Conservation (phyloP, 1,139 yeast species). For the Suhomyces coccinellae region DNA sequence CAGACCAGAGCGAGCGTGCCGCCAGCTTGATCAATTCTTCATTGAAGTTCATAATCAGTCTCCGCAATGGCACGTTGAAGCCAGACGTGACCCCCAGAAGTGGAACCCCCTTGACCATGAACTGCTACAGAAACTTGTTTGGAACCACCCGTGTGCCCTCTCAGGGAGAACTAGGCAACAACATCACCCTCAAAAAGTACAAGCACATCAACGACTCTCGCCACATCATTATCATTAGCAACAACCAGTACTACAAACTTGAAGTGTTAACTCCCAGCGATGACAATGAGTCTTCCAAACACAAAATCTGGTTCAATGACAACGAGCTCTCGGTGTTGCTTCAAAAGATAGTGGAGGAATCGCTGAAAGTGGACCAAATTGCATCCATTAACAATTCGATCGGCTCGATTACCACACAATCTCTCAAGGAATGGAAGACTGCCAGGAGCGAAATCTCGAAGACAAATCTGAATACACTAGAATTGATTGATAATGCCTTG, state of each 20-base stretch:
- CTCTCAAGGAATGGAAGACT: slow-evolving; percentile 60
- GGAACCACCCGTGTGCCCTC: slow-evolving; percentile 66
- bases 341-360: slow-evolving; percentile 48
- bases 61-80: slow-evolving; percentile 52
- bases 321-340: slow-evolving; percentile 56
- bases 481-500: slow-evolving; percentile 59
- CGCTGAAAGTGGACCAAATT: slow-evolving; percentile 38
- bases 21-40: slow-evolving; percentile 66
- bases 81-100: slow-evolving; percentile 58
- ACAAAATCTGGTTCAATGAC: slow-evolving; percentile 50
- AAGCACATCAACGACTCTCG: slow-evolving; percentile 31
- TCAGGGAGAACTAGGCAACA: slow-evolving; percentile 17
- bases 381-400: slow-evolving; percentile 55
- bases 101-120: slow-evolving; percentile 60
- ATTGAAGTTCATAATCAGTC: slow-evolving; percentile 60
- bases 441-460: slow-evolving; percentile 53
- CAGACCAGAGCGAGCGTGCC: slow-evolving; percentile 66
- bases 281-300: slow-evolving; percentile 31
- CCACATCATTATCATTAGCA: slow-evolving; percentile 59
- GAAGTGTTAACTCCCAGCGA: slow-evolving; percentile 50
- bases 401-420: slow-evolving; percentile 71
- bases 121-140: slow-evolving; percentile 62
- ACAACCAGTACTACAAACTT: slow-evolving; percentile 61
- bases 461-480: slow-evolving; percentile 45
- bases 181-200: slow-evolving; percentile 32